Evolutionary conservation across 768 basidiomycete genomes (phyloP).

Genomic region (Mycena albidolilacea): DNA sequence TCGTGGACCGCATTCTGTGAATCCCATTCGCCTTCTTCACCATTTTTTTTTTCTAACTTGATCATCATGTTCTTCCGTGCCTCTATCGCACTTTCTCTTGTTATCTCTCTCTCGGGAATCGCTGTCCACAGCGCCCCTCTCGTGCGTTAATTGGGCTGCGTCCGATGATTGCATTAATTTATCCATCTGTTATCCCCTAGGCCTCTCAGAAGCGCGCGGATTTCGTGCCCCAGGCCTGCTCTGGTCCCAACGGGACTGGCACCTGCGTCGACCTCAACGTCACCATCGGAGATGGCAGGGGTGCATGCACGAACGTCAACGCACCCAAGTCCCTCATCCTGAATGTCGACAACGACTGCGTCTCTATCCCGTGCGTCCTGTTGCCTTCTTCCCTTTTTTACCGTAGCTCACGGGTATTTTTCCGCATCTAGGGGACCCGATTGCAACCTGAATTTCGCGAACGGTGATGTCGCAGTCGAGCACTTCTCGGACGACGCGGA

Average conservation of each 20-base stretch:
- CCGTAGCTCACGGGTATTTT: too few species aligned
- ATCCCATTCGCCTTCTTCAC: conserved; percentile 4
- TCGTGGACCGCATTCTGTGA: not conserved
- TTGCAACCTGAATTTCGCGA: not conserved
- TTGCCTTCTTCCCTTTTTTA: not conserved
- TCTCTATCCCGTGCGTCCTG: conserved; percentile 22
- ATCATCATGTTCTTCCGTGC: conserved; percentile 12
- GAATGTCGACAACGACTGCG: conserved; percentile 30
- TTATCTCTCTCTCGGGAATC: conserved; percentile 3
- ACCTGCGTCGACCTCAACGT: conserved; percentile 11
- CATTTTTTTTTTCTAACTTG: not conserved
- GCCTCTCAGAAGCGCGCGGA: conserved; percentile 10
- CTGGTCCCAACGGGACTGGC: conserved; percentile 20
- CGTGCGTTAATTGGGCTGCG: not conserved
- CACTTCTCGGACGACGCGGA: conserved; percentile 27
- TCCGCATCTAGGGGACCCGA: not conserved
- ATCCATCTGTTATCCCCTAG: not conserved
- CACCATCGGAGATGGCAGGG: not conserved
- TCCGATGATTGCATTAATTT: not conserved
- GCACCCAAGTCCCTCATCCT: conserved; percentile 7
- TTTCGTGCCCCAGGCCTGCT: conserved; percentile 20
- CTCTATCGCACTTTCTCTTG: not conserved
- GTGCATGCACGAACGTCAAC: conserved; percentile 28
- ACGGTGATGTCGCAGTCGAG: conserved; percentile 3
- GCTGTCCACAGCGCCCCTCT: conserved; percentile 4